Evolutionary conservation across 139 green algal species (phyloP).

Genomic region (Chlamydomonas asymmetrica): DNA sequence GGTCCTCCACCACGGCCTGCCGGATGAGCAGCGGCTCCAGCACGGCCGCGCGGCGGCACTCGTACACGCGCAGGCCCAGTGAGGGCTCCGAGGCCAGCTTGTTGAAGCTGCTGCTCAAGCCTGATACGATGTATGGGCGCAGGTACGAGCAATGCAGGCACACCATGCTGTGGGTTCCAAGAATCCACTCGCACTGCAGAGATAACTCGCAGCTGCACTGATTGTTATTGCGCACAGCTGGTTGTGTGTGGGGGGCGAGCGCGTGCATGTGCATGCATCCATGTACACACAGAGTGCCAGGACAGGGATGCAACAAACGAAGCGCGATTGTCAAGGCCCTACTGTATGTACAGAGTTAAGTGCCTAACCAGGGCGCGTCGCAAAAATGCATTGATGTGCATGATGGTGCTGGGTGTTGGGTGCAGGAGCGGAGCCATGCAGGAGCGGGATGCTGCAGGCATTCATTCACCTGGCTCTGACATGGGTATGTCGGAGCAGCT

Average conservation of each 20-base stretch:
- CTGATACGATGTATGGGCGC: neutral
- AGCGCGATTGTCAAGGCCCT: neutral
- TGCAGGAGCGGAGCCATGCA: neutral
- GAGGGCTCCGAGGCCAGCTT: constrained; percentile 2
- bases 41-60: constrained; percentile 6
- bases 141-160: no score
- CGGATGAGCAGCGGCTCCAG: constrained; percentile 47
- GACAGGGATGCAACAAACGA: neutral
- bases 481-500: constrained; percentile 27
- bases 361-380: neutral
- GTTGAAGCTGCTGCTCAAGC: constrained; percentile 12
- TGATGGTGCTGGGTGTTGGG: neutral
- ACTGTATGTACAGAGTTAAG: neutral
- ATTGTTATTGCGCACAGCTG: neutral
- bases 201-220: no score
- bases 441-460: constrained; percentile 10
- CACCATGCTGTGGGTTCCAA: no score
- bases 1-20: constrained; percentile 57
- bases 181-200: no score
- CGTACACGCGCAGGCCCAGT: constrained; percentile 15
- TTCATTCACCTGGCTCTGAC: constrained; percentile 16
- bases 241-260: no score
- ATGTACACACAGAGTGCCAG: neutral
- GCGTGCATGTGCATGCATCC: no score
- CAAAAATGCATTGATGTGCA: no score